A percentile compares a stretch with the other conserved stretches of the same genome.
Conservation (phyloP, 257 asterid species). For the Gentiana macrophylla region DNA sequence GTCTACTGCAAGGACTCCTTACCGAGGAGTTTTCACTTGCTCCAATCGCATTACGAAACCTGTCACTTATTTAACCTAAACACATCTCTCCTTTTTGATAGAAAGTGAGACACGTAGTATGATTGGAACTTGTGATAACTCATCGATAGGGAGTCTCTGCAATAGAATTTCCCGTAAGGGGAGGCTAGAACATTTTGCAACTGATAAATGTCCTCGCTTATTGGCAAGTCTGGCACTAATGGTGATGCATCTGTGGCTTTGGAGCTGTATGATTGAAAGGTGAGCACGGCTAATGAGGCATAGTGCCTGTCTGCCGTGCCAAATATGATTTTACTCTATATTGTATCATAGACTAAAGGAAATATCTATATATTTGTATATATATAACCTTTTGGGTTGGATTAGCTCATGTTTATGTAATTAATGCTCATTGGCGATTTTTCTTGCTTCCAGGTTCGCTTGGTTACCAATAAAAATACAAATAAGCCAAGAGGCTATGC, state of each 20-base stretch:
- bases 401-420: constrained; percentile 7
- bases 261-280: constrained; percentile 76
- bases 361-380: constrained; percentile 13
- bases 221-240: constrained; percentile 81
- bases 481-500: constrained; percentile 97
- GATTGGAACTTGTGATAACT: no score
- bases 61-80: no score
- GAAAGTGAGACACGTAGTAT: no score
- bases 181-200: constrained; percentile 60
- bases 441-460: constrained; percentile 61
- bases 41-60: no score
- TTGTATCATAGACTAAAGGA: constrained; percentile 5
- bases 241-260: constrained; percentile 93
- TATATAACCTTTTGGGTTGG: constrained; percentile 4
- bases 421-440: constrained; percentile 15
- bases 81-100: no score
- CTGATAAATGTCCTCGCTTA: constrained; percentile 71
- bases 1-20: neutral
- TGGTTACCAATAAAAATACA: constrained; percentile 61
- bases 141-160: no score
- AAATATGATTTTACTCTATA: constrained; percentile 47
- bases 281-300: constrained; percentile 99
- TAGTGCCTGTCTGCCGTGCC: constrained; percentile 98
- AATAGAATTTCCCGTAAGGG: constrained; percentile 28
- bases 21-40: no score